A percentile compares a stretch with the other conserved stretches of the same genome.
Evolutionary conservation across 306 rosid genomes (phyloP).

Genomic region (Sechiopsis laciniata): DNA sequence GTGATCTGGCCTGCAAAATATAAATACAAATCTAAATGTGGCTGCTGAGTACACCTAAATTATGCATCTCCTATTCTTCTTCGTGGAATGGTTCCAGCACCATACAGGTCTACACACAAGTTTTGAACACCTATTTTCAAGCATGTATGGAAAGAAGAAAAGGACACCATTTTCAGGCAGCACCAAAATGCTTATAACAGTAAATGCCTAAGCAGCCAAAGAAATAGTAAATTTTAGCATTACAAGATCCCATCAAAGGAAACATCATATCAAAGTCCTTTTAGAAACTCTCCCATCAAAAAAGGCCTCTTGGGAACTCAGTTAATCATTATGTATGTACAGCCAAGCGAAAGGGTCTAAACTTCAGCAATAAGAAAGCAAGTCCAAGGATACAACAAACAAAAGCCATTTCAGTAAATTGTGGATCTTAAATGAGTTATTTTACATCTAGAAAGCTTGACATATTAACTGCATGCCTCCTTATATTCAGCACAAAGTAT

Average conservation of each 20-base stretch:
- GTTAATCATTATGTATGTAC: background rate
- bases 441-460: background rate
- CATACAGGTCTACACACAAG: background rate
- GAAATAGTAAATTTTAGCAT: conserved; percentile 2
- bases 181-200: background rate
- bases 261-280: background rate
- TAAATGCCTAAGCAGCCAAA: background rate
- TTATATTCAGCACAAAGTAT: conserved; percentile 9
- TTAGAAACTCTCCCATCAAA: background rate
- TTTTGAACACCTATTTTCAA: background rate
- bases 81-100: background rate
- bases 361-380: background rate
- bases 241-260: background rate
- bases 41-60: conserved; percentile 8
- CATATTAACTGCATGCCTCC: background rate
- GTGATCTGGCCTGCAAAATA: conserved; percentile 86
- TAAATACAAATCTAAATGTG: conserved; percentile 17
- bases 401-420: background rate
- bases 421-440: background rate
- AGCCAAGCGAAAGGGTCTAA: background rate
- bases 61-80: background rate
- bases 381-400: background rate
- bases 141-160: conserved; percentile 6
- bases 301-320: background rate
- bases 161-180: background rate